Base-by-base conservation (phyloP, 805 yeast species). In the Kodamaea jinghongensis region DNA sequence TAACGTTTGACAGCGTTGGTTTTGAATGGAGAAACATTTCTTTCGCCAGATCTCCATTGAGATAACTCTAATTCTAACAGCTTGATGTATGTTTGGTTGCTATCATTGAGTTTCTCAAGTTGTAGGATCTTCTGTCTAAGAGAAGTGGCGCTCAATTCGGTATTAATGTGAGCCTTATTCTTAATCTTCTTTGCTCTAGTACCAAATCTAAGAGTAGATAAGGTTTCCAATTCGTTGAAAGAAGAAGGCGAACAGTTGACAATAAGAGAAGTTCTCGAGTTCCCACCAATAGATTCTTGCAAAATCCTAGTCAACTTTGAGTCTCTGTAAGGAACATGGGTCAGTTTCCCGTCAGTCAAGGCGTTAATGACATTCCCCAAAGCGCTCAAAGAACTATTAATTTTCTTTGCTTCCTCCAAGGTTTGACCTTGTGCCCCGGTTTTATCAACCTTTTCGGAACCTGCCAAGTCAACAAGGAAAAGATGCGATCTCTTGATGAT, bases 391-490 rank as follows among this genome's bases (percentile, higher is more conserved):
- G 96, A 85, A 31, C 79, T 73, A 59, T 89, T 90, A 50, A 89
- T 84, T 45, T 83, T 86, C 52, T 85, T 85, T 1, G 95, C 88
- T 51, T 89, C 96, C 54, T 87, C 90, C 6, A 85, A 63, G 1
- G 81, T 72, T 49, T 78, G 79, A 1, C 93, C 93, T 0, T 77
- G 60, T 1, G 90, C 91, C 2, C 93, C 91, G 0, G 93, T 79
- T 47, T 80, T 83, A 42, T 79, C 79, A 28, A 82, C 78, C 56
- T 81, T 85, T 58, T 90, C 96, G 15, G 91, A 81, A 4, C 96
- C 96, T 0, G 96, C 96, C 47, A 88, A 69, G 61, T 88, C 96
- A 9, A 87, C 91, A 27, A 88, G 60, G 50, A 81, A 83, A 44
- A 88, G 67, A 43, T 76, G 79, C 4, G 89, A 82, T 28, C 72